Evolutionary conservation across 805 yeast genomes (phyloP).

Genomic region (Suhomyces kilbournensis): DNA sequence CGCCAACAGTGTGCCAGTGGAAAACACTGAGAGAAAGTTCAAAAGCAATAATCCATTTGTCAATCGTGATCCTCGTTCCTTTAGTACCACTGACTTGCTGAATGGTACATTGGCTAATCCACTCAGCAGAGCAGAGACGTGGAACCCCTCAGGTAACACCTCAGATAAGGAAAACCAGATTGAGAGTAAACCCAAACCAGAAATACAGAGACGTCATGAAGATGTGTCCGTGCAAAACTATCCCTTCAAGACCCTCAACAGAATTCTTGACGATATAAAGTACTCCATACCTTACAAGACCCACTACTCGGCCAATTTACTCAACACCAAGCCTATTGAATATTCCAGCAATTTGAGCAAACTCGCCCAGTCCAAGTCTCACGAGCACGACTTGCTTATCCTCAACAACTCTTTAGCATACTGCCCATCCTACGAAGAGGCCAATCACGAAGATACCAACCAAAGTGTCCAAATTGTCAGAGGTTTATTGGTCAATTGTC

Average conservation of each 20-base stretch:
- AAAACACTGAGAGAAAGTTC: background rate
- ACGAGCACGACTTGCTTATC: conserved; percentile 23
- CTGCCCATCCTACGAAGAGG: conserved; percentile 30
- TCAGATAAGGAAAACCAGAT: background rate
- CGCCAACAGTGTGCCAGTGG: background rate
- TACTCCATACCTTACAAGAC: conserved; percentile 15
- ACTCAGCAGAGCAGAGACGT: background rate
- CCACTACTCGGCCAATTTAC: conserved; percentile 16
- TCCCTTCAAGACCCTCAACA: conserved; percentile 62
- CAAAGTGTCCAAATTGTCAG: conserved; percentile 24
- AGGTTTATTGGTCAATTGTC: conserved; percentile 27
- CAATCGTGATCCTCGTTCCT: background rate
- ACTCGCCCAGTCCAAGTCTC: conserved; percentile 9
- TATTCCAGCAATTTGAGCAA: conserved; percentile 28
- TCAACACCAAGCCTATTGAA: conserved; percentile 31
- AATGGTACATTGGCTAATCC: background rate
- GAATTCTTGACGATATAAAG: conserved; percentile 61
- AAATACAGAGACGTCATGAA: background rate
- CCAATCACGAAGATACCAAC: conserved; percentile 13
- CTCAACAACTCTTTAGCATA: conserved; percentile 34
- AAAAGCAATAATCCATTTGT: conserved; percentile 11
- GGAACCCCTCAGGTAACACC: background rate
- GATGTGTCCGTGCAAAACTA: background rate
- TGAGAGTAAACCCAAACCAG: background rate
- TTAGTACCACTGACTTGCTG: background rate